Base-by-base conservation (phyloP, 2,329 filamentous ascomycete species). In the Aspergillus viridinutans region DNA sequence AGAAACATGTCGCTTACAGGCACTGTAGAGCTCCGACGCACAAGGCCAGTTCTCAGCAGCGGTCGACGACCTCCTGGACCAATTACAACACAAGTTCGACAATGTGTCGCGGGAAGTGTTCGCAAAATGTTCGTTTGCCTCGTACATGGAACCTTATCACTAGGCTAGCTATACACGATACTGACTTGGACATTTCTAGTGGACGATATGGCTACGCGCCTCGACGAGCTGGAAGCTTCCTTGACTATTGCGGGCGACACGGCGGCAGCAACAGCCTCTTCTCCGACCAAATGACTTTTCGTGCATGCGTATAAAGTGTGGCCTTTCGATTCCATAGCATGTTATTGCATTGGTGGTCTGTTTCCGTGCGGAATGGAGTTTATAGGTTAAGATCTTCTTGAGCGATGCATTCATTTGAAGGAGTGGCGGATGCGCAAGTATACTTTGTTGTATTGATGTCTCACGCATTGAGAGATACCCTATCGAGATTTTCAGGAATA, bases 151-250 rank as follows among this genome's bases (percentile, higher is more conserved):
- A 38, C 14, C 1, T 7, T 7, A 38, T 17, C 14, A 7, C 32
- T 38, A 38, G 32, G 32, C 32, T 17, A 38, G 14, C 32, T 38
- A 17, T 38, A 17, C 14, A 17, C 17, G 8, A 45, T 55, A 53
- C 38, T 42, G 26, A 40, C 42, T 43, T 20, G 21, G 6, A 7
- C 23, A 2, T 53, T 47, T 14, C 26, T 59, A 96, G 92, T 97
- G 89, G 92, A 96, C 69, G 92, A 96, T 61, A 96, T 97, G 92
- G 89, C 90, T 14, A 83, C 88, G 59, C 85, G 92, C 26, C 78
- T 97, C 23, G 92, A 97, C 70, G 90, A 87, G 57, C 81, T 97
- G 10, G 92, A 95, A 72, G 81, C 88, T 25, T 86, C 87, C 14
- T 80, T 95, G 48, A 81, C 84, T 66, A 81, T 83, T 42, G 82